These are phyloP conservation scores for Hibiscus mutabilis DNA, from an alignment of 345 rosid species.

Conservation along the genomic window DNA sequence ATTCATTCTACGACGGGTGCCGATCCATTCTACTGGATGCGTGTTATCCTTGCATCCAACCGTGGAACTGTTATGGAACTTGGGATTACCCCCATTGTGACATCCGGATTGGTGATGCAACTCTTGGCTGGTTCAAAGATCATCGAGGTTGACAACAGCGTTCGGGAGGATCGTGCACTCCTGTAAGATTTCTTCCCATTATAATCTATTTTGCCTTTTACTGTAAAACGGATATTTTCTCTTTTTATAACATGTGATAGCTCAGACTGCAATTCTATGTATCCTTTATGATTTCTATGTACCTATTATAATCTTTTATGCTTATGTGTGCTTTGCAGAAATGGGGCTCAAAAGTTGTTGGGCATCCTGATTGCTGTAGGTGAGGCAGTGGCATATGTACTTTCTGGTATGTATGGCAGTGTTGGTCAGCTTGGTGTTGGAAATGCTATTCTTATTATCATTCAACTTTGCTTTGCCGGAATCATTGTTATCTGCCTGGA, in stretches of 20 bases:
- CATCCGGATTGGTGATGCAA: neutral
- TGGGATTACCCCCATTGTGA: neutral
- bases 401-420: neutral
- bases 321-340: neutral
- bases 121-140: neutral
- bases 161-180: neutral
- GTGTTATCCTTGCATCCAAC: neutral
- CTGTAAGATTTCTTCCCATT: neutral
- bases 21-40: neutral
- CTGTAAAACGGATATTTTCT: no score
- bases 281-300: neutral
- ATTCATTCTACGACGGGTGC: neutral
- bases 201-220: neutral
- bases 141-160: neutral
- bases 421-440: neutral
- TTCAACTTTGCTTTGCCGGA: neutral
- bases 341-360: neutral
- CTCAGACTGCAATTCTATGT: no score
- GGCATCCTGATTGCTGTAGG: neutral
- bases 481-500: neutral
- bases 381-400: neutral
- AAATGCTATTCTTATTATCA: neutral
- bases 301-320: neutral
- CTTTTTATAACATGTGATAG: no score
- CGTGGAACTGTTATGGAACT: neutral